Conservation (phyloP, 331 rosid species). For the Arachis monticola region DNA sequence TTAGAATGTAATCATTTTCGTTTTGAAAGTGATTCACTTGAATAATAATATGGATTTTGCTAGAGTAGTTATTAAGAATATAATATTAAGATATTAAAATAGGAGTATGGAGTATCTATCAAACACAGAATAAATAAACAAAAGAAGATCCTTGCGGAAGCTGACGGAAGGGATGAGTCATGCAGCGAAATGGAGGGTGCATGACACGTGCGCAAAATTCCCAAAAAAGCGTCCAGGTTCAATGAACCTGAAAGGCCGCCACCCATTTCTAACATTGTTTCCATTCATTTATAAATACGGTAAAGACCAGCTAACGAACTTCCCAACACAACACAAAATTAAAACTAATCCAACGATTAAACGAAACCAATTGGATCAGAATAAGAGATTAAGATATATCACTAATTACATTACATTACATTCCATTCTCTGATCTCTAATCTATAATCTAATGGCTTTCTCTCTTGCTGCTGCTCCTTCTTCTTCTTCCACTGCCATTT, state of each 20-base stretch:
- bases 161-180: constrained; percentile 67
- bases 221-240: constrained; percentile 65
- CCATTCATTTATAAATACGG: background rate
- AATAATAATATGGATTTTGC: background rate
- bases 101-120: no score
- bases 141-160: constrained; percentile 7
- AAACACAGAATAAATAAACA: background rate
- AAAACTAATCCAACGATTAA: background rate
- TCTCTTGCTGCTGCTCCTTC: constrained; percentile 46
- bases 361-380: background rate
- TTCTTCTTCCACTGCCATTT: constrained; percentile 54
- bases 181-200: background rate
- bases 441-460: constrained; percentile 55
- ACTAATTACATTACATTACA: no score
- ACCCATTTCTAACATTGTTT: background rate
- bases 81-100: no score
- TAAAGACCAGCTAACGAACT: background rate
- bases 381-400: background rate
- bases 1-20: background rate
- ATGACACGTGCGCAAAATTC: constrained; percentile 41
- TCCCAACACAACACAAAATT: background rate
- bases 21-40: background rate
- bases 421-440: constrained; percentile 32
- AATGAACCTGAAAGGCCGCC: constrained; percentile 49
- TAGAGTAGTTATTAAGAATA: no score